These are phyloP conservation scores for Metschnikowia colocasiae DNA, from an alignment of 805 yeast species.

Conservation along the genomic window DNA sequence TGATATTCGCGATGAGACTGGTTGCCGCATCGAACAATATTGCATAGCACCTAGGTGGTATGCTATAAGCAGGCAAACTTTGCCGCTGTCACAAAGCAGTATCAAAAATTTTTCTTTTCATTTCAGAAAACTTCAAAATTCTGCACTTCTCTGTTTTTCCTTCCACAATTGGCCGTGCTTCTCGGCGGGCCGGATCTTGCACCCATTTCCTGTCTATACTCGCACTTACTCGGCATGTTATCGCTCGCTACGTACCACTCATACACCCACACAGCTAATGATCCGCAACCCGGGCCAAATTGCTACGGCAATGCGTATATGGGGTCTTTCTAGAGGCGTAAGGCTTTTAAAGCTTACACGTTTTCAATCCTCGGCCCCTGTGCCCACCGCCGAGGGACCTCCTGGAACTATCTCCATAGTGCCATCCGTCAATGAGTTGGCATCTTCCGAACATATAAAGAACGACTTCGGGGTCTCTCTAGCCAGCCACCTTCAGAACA, in stretches of 20 bases:
- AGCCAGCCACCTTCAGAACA: slow-evolving; percentile 34
- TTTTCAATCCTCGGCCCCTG: slow-evolving; percentile 7
- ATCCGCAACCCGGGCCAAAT: not conserved
- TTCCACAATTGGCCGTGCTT: not conserved
- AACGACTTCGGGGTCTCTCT: slow-evolving; percentile 29
- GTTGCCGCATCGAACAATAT: not conserved
- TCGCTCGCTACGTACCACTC: not conserved
- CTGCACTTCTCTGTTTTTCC: not conserved
- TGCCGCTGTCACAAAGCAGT: not conserved
- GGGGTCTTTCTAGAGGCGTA: not conserved
- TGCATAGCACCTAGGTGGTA: not conserved
- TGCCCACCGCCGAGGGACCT: slow-evolving; percentile 14
- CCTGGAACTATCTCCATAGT: slow-evolving; percentile 38
- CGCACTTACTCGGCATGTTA: not conserved
- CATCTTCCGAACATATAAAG: slow-evolving; percentile 17
- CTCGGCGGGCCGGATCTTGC: not conserved
- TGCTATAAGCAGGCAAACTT: not conserved
- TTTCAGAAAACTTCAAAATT: no score
- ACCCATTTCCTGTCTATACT: not conserved
- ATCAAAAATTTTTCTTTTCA: not conserved
- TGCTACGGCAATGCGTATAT: not conserved
- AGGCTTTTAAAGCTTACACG: not conserved
- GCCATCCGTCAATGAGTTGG: slow-evolving; percentile 32
- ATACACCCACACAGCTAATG: not conserved
- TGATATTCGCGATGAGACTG: slow-evolving; percentile 3